Evolutionary conservation across 2,329 filamentous ascomycete species (phyloP).

Genomic region (Aspergillus quadrilineatus): DNA sequence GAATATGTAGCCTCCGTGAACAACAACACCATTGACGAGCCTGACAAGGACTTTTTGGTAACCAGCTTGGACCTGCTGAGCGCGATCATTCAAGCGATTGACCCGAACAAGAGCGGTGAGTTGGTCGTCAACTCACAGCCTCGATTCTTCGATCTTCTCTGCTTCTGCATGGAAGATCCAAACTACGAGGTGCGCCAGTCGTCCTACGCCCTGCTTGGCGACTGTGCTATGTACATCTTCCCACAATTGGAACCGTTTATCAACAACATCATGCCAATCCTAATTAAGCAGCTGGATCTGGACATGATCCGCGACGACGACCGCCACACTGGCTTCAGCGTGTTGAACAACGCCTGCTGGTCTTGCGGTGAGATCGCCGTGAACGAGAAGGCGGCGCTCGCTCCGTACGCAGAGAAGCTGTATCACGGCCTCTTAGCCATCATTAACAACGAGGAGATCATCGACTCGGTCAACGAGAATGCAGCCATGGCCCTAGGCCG

Average conservation of each 20-base stretch:
- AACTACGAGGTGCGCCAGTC: conserved; percentile 94
- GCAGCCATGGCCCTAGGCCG: conserved; percentile 89
- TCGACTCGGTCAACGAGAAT: conserved; percentile 86
- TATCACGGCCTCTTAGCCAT: conserved; percentile 77
- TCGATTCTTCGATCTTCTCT: conserved; percentile 84
- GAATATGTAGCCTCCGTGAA: conserved; percentile 69
- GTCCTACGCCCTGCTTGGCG: conserved; percentile 88
- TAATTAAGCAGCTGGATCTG: conserved; percentile 86
- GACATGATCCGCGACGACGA: conserved; percentile 74
- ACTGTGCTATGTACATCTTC: conserved; percentile 92
- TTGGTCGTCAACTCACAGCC: conserved; percentile 75
- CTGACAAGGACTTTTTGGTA: conserved; percentile 95
- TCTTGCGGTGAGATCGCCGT: conserved; percentile 89
- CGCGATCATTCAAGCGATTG: conserved; percentile 86
- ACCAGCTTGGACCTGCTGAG: conserved; percentile 92
- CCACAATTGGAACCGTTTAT: conserved; percentile 74
- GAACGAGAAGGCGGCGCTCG: conserved; percentile 69
- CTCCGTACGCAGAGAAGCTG: conserved; percentile 72
- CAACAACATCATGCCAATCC: conserved; percentile 67
- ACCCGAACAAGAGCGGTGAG: conserved; percentile 68
- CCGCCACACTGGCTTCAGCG: conserved; percentile 80
- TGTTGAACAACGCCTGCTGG: conserved; percentile 98
- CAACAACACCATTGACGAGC: conserved; percentile 69
- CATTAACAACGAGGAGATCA: conserved; percentile 79
- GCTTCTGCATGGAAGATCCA: conserved; percentile 87